Evolutionary conservation across 2,329 filamentous ascomycete genomes (phyloP).

Genomic region (Nannizziopsis arthrosporioides): DNA sequence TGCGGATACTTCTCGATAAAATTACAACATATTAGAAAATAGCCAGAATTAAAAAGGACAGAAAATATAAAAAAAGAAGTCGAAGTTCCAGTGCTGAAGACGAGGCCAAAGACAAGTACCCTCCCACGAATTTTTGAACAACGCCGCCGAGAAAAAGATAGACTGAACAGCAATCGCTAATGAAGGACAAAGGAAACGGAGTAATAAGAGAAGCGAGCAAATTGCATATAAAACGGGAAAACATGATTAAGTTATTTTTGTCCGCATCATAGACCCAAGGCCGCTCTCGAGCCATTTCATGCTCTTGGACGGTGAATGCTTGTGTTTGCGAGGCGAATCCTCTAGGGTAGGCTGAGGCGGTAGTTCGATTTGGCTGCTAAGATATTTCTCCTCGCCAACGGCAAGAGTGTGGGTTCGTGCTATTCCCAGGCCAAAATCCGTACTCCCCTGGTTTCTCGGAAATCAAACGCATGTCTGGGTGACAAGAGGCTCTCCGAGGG

Average conservation of each 20-base stretch:
- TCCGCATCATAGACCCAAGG: slow-evolving; percentile 14
- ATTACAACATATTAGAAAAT: too few relatives aligned
- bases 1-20: too few relatives aligned
- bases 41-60: too few relatives aligned
- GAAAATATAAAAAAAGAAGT: too few relatives aligned
- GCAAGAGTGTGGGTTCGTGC: not conserved
- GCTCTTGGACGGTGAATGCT: slow-evolving; percentile 12
- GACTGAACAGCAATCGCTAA: too few relatives aligned
- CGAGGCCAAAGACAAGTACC: too few relatives aligned
- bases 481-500: slow-evolving; percentile 5
- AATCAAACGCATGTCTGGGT: not conserved
- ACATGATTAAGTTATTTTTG: not conserved
- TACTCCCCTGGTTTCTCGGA: not conserved
- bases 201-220: not conserved
- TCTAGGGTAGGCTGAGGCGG: not conserved
- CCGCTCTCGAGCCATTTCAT: slow-evolving; percentile 15
- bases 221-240: not conserved
- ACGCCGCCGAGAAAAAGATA: too few relatives aligned
- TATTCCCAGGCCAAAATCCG: slow-evolving; percentile 1
- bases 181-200: too few relatives aligned
- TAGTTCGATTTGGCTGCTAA: not conserved
- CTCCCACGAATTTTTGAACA: too few relatives aligned
- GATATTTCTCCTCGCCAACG: not conserved
- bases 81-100: too few relatives aligned
- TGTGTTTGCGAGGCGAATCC: not conserved